Evolutionary conservation across 2,329 filamentous ascomycete species (phyloP), one percentile per base, ranked within the genome.

Genomic region (Furcasterigmium sp.): DNA sequence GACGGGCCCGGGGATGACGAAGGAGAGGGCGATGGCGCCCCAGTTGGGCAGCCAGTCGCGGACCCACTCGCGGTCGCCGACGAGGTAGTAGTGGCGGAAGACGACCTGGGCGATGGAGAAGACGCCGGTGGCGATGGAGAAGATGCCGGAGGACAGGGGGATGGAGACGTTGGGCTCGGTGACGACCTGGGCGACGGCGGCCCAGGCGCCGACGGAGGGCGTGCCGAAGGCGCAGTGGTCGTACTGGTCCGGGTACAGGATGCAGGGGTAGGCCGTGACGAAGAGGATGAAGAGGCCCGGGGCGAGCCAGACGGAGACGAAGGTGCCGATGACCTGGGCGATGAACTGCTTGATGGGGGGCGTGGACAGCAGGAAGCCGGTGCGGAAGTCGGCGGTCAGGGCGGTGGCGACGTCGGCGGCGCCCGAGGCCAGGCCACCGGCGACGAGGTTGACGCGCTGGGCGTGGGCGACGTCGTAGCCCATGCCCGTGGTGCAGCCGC

Each of bases 251-350:
- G 63, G 49, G 50, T 73, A 64, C 49, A 76, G 67, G 54, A 83
- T 80, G 57, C 80, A 83, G 1, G 78, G 79, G 60, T 84, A 83
- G 3, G 80, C 80, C 11, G 70, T 71, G 17, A 72, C 67, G 62
- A 82, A 82, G 39, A 82, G 70, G 45, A 81, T 69, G 58, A 81
- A 83, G 51, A 82, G 70, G 11, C 73, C 76, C 3, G 77, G 77
- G 1, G 78, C 75, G n/a, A 82, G 62, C 62, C 79, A 80, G 48
- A 80, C 68, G 14, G 76, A 71, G 42, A 80, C 68, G 38, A 82
- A 61, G 3, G 73, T 76, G 29, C 78, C 78, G 26, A 81, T 59
- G 38, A 68, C 68, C 55, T 83, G 79, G 1, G 77, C 78, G 44
- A 76, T 61, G 70, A 75, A 82, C 57, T 83, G 79, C 57, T 77